phyloP scores from a whole-genome alignment of 2,329 filamentous ascomycete genomes.

The Dothideomycetidae sp. region DNA sequence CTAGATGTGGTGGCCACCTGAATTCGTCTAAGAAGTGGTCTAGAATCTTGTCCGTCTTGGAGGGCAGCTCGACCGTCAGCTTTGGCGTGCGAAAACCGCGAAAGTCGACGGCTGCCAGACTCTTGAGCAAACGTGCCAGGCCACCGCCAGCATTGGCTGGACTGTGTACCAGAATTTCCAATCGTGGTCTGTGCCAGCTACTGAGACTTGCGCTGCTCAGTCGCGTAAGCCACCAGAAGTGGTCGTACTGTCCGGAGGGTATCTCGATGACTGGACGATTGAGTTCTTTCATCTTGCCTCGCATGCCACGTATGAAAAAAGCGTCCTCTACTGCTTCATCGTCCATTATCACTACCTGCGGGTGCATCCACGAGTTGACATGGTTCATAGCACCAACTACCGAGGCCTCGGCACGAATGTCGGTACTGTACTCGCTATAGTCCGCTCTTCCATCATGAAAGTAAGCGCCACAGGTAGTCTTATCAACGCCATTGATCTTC shows the following conservation, averaged over 20 bases:
- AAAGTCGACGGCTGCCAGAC: slow-evolving; percentile 63
- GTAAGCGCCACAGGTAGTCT: slow-evolving; percentile 48
- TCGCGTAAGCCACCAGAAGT: slow-evolving; percentile 62
- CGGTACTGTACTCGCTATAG: slow-evolving; percentile 52
- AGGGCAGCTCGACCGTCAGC: slow-evolving; percentile 72
- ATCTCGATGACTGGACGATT: slow-evolving; percentile 59
- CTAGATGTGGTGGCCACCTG: slow-evolving; percentile 49
- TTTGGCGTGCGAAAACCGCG: slow-evolving; percentile 53
- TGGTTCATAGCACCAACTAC: slow-evolving; percentile 53
- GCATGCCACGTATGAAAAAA: slow-evolving; percentile 50
- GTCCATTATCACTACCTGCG: slow-evolving; percentile 64
- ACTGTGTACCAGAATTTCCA: slow-evolving; percentile 78
- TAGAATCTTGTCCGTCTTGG: slow-evolving; percentile 50
- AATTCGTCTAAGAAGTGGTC: slow-evolving; percentile 48
- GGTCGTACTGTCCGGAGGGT: slow-evolving; percentile 46
- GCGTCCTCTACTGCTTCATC: slow-evolving; percentile 49
- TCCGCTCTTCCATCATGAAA: slow-evolving; percentile 68
- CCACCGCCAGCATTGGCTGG: slow-evolving; percentile 56
- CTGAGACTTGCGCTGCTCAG: slow-evolving; percentile 59
- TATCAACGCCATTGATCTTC: slow-evolving; percentile 64
- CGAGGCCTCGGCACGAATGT: slow-evolving; percentile 52
- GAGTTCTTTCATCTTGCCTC: slow-evolving; percentile 38
- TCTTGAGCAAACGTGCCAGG: slow-evolving; percentile 61
- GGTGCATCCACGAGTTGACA: slow-evolving; percentile 59
- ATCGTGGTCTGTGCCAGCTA: slow-evolving; percentile 61